Evolutionary conservation across 371 early-diverging fungal species (phyloP), one percentile per base, ranked within the genome.

Genomic region (Gilbertella persicaria): DNA sequence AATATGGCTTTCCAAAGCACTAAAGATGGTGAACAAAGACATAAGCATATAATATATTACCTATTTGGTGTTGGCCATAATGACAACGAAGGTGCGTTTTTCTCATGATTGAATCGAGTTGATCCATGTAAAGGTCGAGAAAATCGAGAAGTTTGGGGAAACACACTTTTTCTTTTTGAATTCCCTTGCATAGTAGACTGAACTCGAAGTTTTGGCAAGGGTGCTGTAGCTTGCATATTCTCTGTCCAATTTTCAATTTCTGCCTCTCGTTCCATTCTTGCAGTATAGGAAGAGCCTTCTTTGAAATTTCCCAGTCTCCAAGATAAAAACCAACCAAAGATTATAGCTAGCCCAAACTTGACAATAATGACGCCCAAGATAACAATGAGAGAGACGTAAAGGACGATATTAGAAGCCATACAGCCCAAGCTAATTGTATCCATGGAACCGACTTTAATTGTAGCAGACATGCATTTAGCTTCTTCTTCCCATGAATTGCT

Each of bases 301-400:
- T 71, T 67, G 36, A 72, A 69, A 38, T 80, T 86, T 40, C 84
- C 88, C 36, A 85, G 64, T 30, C 82, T 73, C 66, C 80, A 83
- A 0, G 80, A 75, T 43, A 90, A 61, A 33, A 87, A 80, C 88
- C 88, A 88, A 29, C 82, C 85, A 73, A 92, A 93, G 37, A 81
- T 68, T n/a, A 91, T 60, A 4, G 94, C 91, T 58, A 89, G 76
- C 13, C 69, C 66, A 55, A 93, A 90, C 66, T 88, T 93, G 68
- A 70, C 75, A 50, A 75, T 30, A 43, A 86, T 84, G 17, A 81
- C 79, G 45, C 81, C 83, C 45, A 88, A 53, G 58, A 85, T 82
- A 33, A 87, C 78, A 12, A 76, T 64, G 17, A 86, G 69, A 21
- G 85, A 85, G 13, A 78, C 70, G 38, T 82, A 84, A 19, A 86